Evolutionary conservation across 495 filamentous ascomycete species (phyloP).

Genomic region (Chlorociboria aeruginascens): DNA sequence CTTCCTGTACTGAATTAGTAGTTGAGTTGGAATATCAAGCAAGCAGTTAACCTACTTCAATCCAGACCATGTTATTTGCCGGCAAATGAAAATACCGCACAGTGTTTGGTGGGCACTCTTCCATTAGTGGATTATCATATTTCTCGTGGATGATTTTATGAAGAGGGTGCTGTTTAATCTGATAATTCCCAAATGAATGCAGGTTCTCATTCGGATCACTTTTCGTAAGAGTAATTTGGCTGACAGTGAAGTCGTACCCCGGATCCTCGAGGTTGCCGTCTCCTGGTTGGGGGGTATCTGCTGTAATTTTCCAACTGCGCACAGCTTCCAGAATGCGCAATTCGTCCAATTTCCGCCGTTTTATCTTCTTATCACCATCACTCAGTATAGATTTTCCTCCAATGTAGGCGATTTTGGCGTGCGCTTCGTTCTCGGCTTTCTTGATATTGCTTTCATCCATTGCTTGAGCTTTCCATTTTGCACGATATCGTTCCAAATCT

Average conservation of each 20-base stretch:
- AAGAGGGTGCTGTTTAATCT: background rate
- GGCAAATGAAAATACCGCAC: slow-evolving; percentile 15
- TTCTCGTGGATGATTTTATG: background rate
- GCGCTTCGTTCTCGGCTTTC: too few species aligned
- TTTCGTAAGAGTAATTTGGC: background rate
- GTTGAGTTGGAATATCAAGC: background rate
- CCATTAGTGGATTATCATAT: background rate
- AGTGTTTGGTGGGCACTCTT: background rate
- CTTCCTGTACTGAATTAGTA: slow-evolving; percentile 1
- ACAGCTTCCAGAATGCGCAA: too few species aligned
- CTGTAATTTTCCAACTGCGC: too few species aligned
- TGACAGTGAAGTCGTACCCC: background rate
- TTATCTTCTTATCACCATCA: too few species aligned
- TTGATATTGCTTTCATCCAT: too few species aligned
- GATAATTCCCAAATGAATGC: background rate
- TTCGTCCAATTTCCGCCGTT: too few species aligned
- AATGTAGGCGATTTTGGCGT: too few species aligned
- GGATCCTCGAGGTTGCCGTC: background rate
- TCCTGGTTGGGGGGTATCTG: too few species aligned
- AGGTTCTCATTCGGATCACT: background rate
- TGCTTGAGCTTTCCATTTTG: too few species aligned
- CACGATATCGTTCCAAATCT: too few species aligned
- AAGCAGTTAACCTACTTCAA: slow-evolving; percentile 2
- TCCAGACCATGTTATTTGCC: slow-evolving; percentile 13
- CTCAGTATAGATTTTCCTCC: too few species aligned